These are phyloP conservation scores for Cyclotella choctawhatcheeana DNA, from an alignment of 108 stramenopile genomes.

Conservation along the genomic window DNA sequence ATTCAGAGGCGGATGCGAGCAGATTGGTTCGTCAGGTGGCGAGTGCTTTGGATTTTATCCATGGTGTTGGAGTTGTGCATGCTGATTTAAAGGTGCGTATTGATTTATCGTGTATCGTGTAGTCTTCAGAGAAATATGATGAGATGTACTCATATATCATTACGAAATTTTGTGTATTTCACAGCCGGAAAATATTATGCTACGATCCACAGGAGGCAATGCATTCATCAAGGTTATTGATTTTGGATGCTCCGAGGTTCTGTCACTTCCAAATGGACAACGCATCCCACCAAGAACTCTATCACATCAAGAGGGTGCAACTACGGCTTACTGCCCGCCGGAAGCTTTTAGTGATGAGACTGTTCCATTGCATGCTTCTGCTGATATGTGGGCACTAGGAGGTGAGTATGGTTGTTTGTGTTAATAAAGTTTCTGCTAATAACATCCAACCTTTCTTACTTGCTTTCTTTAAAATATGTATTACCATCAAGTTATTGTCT, in stretches of 20 bases:
- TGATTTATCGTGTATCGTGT: too few relatives aligned
- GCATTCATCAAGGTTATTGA: conserved; percentile 57
- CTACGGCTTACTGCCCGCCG: conserved; percentile 57
- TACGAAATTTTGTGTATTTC: not conserved
- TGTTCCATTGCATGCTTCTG: conserved; percentile 29
- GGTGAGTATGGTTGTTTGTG: conserved; percentile 20
- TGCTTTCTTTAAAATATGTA: not conserved
- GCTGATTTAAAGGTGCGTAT: conserved; percentile 83
- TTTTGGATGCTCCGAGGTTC: conserved; percentile 54
- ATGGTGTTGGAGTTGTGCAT: conserved; percentile 82
- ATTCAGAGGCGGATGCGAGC: conserved; percentile 82
- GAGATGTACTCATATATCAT: too few relatives aligned
- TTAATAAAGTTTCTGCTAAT: too few relatives aligned
- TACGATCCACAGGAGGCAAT: conserved; percentile 38
- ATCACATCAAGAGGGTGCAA: conserved; percentile 38
- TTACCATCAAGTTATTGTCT: conserved; percentile 45
- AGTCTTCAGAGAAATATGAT: too few relatives aligned
- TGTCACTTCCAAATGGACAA: conserved; percentile 34
- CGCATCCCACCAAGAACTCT: conserved; percentile 31
- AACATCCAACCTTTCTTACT: not conserved
- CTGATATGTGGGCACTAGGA: conserved; percentile 64
- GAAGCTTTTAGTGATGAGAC: conserved; percentile 42
- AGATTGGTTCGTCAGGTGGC: conserved; percentile 77
- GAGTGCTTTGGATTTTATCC: conserved; percentile 72
- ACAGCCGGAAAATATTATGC: conserved; percentile 64